Percentiles rank a stretch among this genome's conserved stretches.
Conservation (phyloP, 2,329 filamentous ascomycete species). For the Cadophora luteo-olivacea region DNA sequence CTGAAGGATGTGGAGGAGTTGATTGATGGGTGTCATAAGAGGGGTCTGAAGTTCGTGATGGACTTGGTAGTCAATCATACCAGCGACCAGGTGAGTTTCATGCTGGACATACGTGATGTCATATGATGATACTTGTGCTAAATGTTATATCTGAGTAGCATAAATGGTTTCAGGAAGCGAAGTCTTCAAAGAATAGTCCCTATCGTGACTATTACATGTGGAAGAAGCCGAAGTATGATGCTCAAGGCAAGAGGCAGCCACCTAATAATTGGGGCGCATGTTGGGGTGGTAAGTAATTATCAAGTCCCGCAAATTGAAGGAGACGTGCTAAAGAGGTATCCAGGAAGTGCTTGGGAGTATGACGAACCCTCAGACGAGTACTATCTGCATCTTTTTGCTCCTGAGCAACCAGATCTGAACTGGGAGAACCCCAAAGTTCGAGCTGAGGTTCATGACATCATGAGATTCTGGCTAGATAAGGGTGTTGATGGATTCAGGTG, state of each 20-base stretch:
- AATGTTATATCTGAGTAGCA: constrained; percentile 48
- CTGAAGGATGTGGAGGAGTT: constrained; percentile 69
- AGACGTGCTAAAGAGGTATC: background rate
- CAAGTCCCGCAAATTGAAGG: background rate
- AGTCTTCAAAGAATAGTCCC: constrained; percentile 52
- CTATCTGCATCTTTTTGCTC: constrained; percentile 67
- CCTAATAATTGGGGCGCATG: constrained; percentile 54
- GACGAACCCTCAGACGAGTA: constrained; percentile 59
- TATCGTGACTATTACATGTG: constrained; percentile 72
- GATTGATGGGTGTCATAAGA: constrained; percentile 62
- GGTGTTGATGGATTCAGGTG: constrained; percentile 58
- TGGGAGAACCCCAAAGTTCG: constrained; percentile 74
- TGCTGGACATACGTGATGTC: constrained; percentile 27
- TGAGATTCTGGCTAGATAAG: constrained; percentile 76
- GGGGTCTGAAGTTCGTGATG: constrained; percentile 71
- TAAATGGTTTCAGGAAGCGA: constrained; percentile 63
- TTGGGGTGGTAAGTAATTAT: constrained; percentile 51
- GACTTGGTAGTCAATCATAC: constrained; percentile 80
- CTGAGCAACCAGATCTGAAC: constrained; percentile 78
- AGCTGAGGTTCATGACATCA: constrained; percentile 71
- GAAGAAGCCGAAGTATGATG: constrained; percentile 49
- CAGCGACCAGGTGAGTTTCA: constrained; percentile 38
- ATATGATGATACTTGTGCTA: background rate
- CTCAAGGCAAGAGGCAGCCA: constrained; percentile 46
- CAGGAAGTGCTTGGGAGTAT: constrained; percentile 57